These are phyloP conservation scores for Eucalyptus victrix DNA, from an alignment of 345 rosid genomes.

Conservation along the genomic window DNA sequence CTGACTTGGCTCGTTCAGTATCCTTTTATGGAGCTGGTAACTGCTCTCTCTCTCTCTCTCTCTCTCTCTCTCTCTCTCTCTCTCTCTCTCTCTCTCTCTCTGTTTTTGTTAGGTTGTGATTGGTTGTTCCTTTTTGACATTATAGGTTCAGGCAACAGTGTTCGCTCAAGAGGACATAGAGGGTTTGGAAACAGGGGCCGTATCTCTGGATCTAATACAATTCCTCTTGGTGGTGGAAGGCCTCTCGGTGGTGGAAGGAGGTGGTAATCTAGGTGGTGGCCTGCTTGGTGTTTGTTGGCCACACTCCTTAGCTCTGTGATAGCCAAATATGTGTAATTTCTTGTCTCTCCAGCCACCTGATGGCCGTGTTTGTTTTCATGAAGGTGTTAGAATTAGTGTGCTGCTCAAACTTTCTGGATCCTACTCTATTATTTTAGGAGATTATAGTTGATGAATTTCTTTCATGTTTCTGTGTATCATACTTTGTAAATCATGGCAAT, in stretches of 20 bases:
- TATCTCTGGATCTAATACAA: constrained; percentile 64
- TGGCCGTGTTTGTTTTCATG: neutral
- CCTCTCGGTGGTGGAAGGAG: constrained; percentile 65
- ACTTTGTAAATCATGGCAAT: neutral
- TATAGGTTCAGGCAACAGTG: constrained; percentile 49
- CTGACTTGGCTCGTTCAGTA: constrained; percentile 43
- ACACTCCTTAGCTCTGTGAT: neutral
- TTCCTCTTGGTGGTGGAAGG: constrained; percentile 40
- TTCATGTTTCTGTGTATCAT: neutral
- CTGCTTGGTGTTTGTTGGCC: neutral
- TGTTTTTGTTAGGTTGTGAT: neutral
- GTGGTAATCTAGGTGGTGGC: constrained; percentile 23
- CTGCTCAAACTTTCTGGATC: neutral
- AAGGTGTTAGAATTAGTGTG: neutral
- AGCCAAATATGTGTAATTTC: neutral
- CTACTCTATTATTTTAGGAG: neutral
- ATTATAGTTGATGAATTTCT: neutral
- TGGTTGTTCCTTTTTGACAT: neutral
- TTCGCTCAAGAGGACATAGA: constrained; percentile 73
- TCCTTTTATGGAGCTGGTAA: constrained; percentile 49
- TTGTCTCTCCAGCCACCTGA: neutral
- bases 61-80: neutral
- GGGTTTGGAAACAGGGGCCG: constrained; percentile 50
- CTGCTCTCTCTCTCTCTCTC: neutral
- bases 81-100: neutral